phyloP scores from a whole-genome alignment of 148 eudicot genomes.

The Diospyros kaki region DNA sequence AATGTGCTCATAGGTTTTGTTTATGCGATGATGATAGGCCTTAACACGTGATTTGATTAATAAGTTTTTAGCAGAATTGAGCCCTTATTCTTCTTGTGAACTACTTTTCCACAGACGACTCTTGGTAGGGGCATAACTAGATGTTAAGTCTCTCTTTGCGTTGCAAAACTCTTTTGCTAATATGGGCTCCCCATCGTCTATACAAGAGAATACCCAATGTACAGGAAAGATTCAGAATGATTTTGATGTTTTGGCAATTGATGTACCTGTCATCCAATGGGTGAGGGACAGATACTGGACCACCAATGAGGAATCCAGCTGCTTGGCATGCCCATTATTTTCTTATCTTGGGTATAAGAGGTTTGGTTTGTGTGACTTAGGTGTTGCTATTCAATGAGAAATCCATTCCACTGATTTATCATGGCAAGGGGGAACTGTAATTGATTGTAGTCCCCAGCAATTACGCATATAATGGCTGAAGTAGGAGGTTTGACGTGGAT shows the following conservation, averaged over 20 bases:
- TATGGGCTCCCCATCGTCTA: background rate
- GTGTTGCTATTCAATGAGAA: background rate
- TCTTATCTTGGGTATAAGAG: background rate
- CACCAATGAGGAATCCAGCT: background rate
- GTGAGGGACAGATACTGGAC: background rate
- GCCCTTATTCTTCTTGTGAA: background rate
- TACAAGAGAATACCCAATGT: slow-evolving; percentile 5
- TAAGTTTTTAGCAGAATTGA: background rate
- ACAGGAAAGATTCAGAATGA: background rate
- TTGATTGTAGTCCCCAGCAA: background rate
- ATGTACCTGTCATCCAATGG: background rate
- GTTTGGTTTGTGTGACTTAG: slow-evolving; percentile 6
- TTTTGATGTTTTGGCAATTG: background rate
- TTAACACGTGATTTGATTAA: background rate
- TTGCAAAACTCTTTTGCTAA: background rate
- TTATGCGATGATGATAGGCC: background rate
- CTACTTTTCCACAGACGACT: background rate
- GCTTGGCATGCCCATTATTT: background rate
- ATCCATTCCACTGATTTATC: background rate
- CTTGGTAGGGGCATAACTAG: background rate
- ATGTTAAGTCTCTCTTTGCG: background rate
- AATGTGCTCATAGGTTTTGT: background rate
- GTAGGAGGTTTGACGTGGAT: background rate
- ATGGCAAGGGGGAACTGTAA: background rate
- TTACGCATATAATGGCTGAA: background rate